phyloP scores from a whole-genome alignment of 2,329 filamentous ascomycete species.

The Thielaviopsis musarum region DNA sequence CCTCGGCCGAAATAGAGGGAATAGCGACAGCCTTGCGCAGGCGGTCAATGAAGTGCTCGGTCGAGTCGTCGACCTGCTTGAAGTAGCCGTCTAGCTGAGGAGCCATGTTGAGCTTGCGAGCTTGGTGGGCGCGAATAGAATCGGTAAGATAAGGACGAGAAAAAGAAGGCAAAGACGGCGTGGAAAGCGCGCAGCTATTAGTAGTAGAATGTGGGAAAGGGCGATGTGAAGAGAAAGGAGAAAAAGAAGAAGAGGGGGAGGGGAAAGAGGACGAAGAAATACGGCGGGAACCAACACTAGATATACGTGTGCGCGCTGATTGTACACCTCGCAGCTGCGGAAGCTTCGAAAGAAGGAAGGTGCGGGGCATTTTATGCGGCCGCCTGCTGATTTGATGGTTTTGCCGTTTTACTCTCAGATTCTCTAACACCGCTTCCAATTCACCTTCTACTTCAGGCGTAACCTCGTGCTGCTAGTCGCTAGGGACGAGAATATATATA shows the following conservation, averaged over 20 bases:
- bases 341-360: conserved; percentile 18
- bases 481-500: not conserved
- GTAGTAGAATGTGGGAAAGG: not conserved
- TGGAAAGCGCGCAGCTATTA: conserved; percentile 9
- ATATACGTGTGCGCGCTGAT: conserved; percentile 8
- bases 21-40: conserved; percentile 88
- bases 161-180: conserved; percentile 2
- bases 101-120: conserved; percentile 53
- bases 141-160: conserved; percentile 33
- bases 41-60: conserved; percentile 73
- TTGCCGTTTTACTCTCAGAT: conserved; percentile 16
- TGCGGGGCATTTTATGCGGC: conserved; percentile 29
- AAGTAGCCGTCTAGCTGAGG: conserved; percentile 85
- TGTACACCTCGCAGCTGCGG: conserved; percentile 3
- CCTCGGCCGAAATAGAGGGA: conserved; percentile 85
- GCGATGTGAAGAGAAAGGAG: not conserved
- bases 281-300: conserved; percentile 6
- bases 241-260: not conserved
- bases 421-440: not conserved
- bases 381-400: conserved; percentile 12
- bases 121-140: conserved; percentile 39
- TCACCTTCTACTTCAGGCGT: not conserved
- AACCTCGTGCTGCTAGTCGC: not conserved
- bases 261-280: conserved; percentile 8
- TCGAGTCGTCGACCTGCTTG: conserved; percentile 70